Conservation (phyloP, 1,139 yeast genomes). For the Blastobotrys raffinosifermentans region DNA sequence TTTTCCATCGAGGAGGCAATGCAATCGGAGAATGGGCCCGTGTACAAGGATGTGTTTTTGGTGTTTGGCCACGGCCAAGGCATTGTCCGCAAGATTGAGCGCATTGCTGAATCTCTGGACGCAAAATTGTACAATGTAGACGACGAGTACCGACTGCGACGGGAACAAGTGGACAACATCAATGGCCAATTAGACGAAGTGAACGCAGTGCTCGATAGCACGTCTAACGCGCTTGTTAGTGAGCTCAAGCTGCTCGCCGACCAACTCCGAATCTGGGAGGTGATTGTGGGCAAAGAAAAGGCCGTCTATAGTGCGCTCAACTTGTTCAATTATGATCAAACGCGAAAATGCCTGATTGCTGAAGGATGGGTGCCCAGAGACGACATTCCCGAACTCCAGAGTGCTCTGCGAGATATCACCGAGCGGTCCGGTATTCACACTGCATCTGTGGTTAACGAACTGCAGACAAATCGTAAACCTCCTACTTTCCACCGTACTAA, state of each 20-base stretch:
- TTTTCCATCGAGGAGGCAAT: constrained; percentile 61
- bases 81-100: constrained; percentile 59
- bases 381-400: constrained; percentile 43
- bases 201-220: constrained; percentile 63
- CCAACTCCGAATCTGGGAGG: constrained; percentile 65
- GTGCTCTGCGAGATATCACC: constrained; percentile 51
- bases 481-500: constrained; percentile 92
- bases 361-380: constrained; percentile 91
- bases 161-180: constrained; percentile 51
- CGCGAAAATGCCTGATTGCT: constrained; percentile 85
- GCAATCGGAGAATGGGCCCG: no score
- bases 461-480: constrained; percentile 77
- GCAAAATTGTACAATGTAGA: constrained; percentile 68
- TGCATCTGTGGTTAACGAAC: constrained; percentile 74
- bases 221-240: constrained; percentile 61
- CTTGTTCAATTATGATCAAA: constrained; percentile 74
- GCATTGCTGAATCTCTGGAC: constrained; percentile 77
- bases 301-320: constrained; percentile 71
- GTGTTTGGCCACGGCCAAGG: constrained; percentile 84
- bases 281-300: constrained; percentile 63
- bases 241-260: constrained; percentile 73
- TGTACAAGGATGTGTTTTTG: constrained; percentile 67
- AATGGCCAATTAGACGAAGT: constrained; percentile 58
- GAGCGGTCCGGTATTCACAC: constrained; percentile 51
- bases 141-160: constrained; percentile 51